Conservation (phyloP, 2,329 filamentous ascomycete species). For the Aspergillus bombycis region DNA sequence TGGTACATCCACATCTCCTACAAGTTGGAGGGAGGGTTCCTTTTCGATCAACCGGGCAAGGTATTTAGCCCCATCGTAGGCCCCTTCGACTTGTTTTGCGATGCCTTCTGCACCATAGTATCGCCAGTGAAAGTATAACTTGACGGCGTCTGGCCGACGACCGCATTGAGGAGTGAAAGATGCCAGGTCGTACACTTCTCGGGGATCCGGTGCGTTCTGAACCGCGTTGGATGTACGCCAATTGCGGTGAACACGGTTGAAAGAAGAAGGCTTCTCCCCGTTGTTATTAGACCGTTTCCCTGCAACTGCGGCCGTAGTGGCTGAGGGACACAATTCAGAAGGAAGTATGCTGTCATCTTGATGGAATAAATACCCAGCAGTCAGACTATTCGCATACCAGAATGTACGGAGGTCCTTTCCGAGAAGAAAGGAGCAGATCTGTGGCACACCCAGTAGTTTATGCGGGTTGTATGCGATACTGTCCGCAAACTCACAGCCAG, state of each 20-base stretch:
- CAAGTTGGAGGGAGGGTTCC: background rate
- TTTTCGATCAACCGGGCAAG: background rate
- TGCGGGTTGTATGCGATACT: slow-evolving; percentile 3
- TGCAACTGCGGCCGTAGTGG: background rate
- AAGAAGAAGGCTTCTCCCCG: background rate
- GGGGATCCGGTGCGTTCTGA: background rate
- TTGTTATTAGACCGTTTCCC: background rate
- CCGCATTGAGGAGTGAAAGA: slow-evolving; percentile 4
- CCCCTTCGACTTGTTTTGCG: background rate
- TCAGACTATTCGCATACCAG: slow-evolving; percentile 5
- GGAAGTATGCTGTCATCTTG: background rate
- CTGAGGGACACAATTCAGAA: background rate
- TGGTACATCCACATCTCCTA: background rate
- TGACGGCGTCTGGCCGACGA: slow-evolving; percentile 1
- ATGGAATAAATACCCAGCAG: slow-evolving; percentile 3
- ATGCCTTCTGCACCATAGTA: background rate
- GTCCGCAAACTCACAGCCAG: background rate
- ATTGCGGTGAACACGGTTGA: background rate
- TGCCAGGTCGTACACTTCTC: background rate
- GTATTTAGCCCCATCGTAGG: background rate
- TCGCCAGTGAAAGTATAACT: slow-evolving; percentile 2
- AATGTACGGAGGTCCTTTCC: background rate
- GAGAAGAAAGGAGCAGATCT: slow-evolving; percentile 2
- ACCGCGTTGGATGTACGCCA: background rate
- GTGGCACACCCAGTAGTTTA: slow-evolving; percentile 1